These are phyloP conservation scores for Populus simonii DNA, from an alignment of 345 rosid species.

Conservation along the genomic window DNA sequence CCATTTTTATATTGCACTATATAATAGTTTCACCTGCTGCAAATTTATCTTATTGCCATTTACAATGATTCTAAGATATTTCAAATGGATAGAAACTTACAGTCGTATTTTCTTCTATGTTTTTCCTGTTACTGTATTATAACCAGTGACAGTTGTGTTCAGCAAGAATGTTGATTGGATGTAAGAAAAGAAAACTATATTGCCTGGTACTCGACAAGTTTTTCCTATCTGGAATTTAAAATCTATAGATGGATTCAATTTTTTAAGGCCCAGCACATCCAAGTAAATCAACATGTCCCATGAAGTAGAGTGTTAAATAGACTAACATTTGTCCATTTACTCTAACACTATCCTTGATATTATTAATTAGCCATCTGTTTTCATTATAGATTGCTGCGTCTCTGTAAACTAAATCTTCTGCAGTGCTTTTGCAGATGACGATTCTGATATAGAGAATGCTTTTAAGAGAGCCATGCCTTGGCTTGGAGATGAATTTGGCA, in stretches of 20 bases:
- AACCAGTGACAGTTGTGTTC: not conserved
- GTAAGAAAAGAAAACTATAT: not conserved
- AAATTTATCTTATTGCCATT: not conserved
- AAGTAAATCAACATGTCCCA: not conserved
- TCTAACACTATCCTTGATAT: not conserved
- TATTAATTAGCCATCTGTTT: not conserved
- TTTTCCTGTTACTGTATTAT: not conserved
- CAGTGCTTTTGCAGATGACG: slow-evolving; percentile 65
- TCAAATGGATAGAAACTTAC: not conserved
- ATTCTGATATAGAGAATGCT: slow-evolving; percentile 74
- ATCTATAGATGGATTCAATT: not conserved
- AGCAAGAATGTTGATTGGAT: not conserved
- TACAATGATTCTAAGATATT: not conserved
- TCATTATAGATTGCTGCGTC: not conserved
- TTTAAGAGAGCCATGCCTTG: slow-evolving; percentile 93
- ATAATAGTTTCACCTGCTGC: not conserved
- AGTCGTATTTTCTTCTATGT: not conserved
- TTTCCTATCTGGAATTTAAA: not conserved
- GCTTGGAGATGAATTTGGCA: slow-evolving; percentile 91
- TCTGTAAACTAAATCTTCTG: slow-evolving; percentile 14
- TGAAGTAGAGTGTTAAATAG: not conserved
- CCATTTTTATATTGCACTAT: not conserved
- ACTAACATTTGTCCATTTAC: not conserved
- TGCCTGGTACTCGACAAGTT: not conserved
- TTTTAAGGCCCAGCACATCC: not conserved